A percentile compares a stretch with the other conserved stretches of the same genome.
Evolutionary conservation across 1,284 basidiomycete genomes (phyloP).

Genomic region (Neonothopanus nambi): DNA sequence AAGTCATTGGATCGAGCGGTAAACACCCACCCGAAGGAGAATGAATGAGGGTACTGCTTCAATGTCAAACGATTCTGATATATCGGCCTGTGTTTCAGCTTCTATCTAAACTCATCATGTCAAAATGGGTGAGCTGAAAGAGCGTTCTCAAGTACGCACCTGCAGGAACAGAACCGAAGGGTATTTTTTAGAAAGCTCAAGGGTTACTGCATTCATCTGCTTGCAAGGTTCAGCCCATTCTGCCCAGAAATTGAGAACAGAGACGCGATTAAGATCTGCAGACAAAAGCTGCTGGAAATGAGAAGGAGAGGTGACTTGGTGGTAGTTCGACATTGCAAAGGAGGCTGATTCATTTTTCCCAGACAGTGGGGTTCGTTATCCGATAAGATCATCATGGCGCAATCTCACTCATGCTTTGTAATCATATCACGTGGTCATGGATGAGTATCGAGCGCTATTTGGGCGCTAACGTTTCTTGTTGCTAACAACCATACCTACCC

Average conservation of each 20-base stretch:
- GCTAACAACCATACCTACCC: no score
- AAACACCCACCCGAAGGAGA: conserved; percentile 68
- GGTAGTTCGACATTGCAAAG: conserved; percentile 42
- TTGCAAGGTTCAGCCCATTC: conserved; percentile 90
- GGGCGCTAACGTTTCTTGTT: no score
- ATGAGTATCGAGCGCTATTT: no score
- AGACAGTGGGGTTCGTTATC: background rate
- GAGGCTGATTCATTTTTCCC: background rate
- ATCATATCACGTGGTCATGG: no score
- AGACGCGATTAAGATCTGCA: conserved; percentile 74
- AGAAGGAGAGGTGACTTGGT: conserved; percentile 60
- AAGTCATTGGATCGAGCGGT: conserved; percentile 2
- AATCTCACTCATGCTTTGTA: background rate
- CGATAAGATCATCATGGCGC: conserved; percentile 8
- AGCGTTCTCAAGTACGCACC: conserved; percentile 35
- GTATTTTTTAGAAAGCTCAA: conserved; percentile 73
- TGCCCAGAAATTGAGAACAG: conserved; percentile 92
- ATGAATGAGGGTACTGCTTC: conserved; percentile 89
- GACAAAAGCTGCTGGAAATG: conserved; percentile 80
- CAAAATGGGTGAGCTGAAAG: background rate
- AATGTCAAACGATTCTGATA: conserved; percentile 92
- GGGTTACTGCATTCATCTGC: conserved; percentile 80
- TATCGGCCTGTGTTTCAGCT: conserved; percentile 86
- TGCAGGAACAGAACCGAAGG: conserved; percentile 73
- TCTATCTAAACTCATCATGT: conserved; percentile 65